These are phyloP conservation scores for Alternaria solani DNA, from an alignment of 2,329 filamentous ascomycete species.

Conservation along the genomic window DNA sequence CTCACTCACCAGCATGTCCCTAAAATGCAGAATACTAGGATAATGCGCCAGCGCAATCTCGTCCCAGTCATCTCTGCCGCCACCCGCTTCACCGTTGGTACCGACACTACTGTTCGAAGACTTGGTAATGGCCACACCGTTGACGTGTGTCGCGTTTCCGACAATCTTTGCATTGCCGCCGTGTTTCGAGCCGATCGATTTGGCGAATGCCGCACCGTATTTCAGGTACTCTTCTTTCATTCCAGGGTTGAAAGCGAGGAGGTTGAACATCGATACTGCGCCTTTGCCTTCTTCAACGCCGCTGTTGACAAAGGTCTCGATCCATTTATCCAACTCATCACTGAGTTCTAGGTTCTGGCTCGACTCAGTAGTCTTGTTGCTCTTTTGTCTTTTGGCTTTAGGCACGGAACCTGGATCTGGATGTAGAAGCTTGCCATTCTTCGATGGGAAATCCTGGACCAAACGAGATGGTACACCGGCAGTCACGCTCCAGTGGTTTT, in stretches of 20 bases:
- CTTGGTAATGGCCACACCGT: slow-evolving; percentile 8
- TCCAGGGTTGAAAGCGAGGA: slow-evolving; percentile 64
- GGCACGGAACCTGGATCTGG: slow-evolving; percentile 48
- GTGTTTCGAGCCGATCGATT: slow-evolving; percentile 59
- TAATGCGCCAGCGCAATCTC: slow-evolving; percentile 72
- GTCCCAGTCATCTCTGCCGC: slow-evolving; percentile 59
- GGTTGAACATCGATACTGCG: slow-evolving; percentile 70
- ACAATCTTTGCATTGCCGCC: slow-evolving; percentile 70
- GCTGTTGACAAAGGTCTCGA: slow-evolving; percentile 45
- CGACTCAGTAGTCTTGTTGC: slow-evolving; percentile 25
- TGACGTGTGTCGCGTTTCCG: slow-evolving; percentile 60
- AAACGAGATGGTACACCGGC: slow-evolving; percentile 57
- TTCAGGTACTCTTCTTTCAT: slow-evolving; percentile 63
- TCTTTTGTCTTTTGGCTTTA: slow-evolving; percentile 39
- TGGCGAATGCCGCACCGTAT: slow-evolving; percentile 64
- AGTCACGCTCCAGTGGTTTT: slow-evolving; percentile 48
- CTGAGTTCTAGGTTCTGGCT: slow-evolving; percentile 60
- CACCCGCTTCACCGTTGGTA: slow-evolving; percentile 10
- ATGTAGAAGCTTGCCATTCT: slow-evolving; percentile 52
- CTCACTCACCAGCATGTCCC: slow-evolving; percentile 65
- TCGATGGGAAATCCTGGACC: slow-evolving; percentile 46
- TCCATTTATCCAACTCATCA: slow-evolving; percentile 61
- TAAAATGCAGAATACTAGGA: slow-evolving; percentile 68
- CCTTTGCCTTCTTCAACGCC: slow-evolving; percentile 37
- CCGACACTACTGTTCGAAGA: slow-evolving; percentile 21